These are phyloP conservation scores for Yamadazyma kitorensis DNA, from an alignment of 805 yeast species.

Conservation along the genomic window DNA sequence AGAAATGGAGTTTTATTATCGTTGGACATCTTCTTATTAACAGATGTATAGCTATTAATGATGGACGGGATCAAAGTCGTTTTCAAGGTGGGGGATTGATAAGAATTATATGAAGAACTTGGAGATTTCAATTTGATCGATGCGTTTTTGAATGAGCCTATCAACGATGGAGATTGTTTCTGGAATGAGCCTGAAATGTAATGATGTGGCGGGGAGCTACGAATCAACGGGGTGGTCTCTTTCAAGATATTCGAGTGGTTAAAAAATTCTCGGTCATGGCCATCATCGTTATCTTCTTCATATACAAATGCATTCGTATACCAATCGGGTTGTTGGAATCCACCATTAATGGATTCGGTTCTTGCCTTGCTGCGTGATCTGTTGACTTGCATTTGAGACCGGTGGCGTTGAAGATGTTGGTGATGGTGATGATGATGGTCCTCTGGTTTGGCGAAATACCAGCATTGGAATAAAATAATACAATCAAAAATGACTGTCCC, in stretches of 20 bases:
- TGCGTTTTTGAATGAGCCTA: not conserved
- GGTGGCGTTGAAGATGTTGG: not conserved
- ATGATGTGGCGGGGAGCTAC: constrained; percentile 18
- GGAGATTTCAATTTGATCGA: constrained; percentile 7
- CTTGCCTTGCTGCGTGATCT: not conserved
- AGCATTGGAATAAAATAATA: constrained; percentile 31
- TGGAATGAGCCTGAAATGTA: constrained; percentile 11
- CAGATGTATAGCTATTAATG: constrained; percentile 36
- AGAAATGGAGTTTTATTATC: constrained; percentile 38
- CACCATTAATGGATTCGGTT: constrained; percentile 5
- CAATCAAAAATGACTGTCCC: constrained; percentile 70
- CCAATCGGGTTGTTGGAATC: constrained; percentile 40
- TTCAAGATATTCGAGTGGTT: constrained; percentile 5
- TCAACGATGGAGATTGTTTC: not conserved
- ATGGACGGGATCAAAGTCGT: constrained; percentile 41
- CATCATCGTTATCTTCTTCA: constrained; percentile 11
- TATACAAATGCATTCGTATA: constrained; percentile 23
- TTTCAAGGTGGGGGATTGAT: constrained; percentile 14
- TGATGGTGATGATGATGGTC: constrained; percentile 5
- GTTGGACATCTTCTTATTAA: constrained; percentile 32
- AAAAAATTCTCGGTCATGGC: constrained; percentile 2
- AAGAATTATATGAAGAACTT: constrained; percentile 3
- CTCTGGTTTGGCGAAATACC: constrained; percentile 5
- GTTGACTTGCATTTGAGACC: not conserved
- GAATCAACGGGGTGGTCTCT: constrained; percentile 1